phyloP scores from a whole-genome alignment of 164 flowering plant species.

The Magnolia changhungtana region DNA sequence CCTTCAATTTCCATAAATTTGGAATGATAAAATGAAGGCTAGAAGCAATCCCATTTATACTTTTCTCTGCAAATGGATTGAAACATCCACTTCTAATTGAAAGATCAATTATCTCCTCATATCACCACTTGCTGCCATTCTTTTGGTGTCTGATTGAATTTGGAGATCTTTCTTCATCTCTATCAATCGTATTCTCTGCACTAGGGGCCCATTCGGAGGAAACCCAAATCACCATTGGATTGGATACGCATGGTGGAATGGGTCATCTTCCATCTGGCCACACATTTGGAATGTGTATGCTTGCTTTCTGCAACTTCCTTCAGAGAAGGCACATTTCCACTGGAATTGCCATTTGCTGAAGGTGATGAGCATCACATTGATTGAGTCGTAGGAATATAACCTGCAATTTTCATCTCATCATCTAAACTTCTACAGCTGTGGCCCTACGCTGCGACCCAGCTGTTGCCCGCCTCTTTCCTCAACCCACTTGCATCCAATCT shows the following conservation, averaged over 20 bases:
- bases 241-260: neutral
- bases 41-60: neutral
- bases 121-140: neutral
- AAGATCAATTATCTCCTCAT: neutral
- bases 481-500: conserved; percentile 22
- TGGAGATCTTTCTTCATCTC: neutral
- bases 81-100: neutral
- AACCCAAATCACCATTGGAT: neutral
- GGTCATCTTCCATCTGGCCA: neutral
- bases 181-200: neutral
- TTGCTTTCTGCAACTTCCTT: neutral
- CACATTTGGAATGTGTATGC: neutral
- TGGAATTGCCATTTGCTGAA: neutral
- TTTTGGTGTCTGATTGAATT: neutral
- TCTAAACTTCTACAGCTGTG: conserved; percentile 1
- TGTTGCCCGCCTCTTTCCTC: conserved; percentile 23
- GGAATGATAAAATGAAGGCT: neutral
- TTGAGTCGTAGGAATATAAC: neutral
- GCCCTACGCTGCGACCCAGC: conserved; percentile 22
- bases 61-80: neutral
- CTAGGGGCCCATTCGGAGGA: neutral
- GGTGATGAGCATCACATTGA: neutral
- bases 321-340: neutral
- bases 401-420: neutral
- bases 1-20: neutral